Base-by-base conservation (phyloP, 345 rosid species). In the Viola odorata region DNA sequence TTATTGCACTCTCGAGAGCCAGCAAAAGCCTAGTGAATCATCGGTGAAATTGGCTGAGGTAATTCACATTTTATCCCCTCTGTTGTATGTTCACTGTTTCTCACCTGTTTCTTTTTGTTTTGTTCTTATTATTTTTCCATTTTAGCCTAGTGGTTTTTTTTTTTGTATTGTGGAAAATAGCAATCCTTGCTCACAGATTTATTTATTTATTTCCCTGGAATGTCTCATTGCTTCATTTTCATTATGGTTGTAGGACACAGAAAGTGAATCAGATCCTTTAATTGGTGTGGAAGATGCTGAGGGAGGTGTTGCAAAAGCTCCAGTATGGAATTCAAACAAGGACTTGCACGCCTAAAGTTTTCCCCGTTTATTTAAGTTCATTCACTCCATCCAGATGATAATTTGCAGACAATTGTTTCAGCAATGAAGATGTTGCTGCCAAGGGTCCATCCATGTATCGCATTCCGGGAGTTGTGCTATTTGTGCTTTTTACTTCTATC, bases 321-420 rank as follows among this genome's bases (percentile, higher is more conserved):
- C 97, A 13, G 83, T 72, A 50, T 91, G 99, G 99, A 78, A 74
- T 58, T 91, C 94, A 17, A 85, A 88, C 81, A 91, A 91, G 82
- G 99, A 95, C 66, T 76, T 88, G 62, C 89, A 84, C 67, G 99
- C 97, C 48, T 94, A 72, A 82, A 66, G 42, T 49, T 5, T 56
- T 58, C 6, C 13, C 51, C 7, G 61, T 54, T 50, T 53, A 36
- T 57, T 44, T 53, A 50, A 38, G 53, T 55, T 69, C 69, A 65
- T 57, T 61, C 40, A 54, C 59, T 52, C 15, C 50, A 13, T 52
- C 15, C 50, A 13, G 69, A 75, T 56, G 41, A 61, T 62, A 57
- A 36, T 53, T 50, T 55, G 75, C 53, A 42, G 66, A 47, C 17
- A 74, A 60, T 67, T 41, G 71, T 77, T 62, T 68, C 76, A 65